Evolutionary conservation across 768 basidiomycete genomes (phyloP), one percentile per base, ranked within the genome.

Genomic region (Amanita polypyramis): DNA sequence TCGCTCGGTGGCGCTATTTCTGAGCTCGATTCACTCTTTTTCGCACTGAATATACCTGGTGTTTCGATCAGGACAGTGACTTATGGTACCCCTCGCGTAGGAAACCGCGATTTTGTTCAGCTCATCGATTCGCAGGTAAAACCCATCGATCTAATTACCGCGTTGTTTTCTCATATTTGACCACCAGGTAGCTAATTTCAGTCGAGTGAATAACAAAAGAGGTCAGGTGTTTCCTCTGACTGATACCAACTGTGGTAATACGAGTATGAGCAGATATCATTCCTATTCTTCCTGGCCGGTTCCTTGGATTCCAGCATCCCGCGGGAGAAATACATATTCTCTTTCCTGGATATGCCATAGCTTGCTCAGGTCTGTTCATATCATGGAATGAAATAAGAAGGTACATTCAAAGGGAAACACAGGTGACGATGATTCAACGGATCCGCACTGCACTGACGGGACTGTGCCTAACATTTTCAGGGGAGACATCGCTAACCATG

Each of bases 311-410:
- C 60, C 52, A 60, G 33, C 76, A 78, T 44, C 70, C 73, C 1
- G 60, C 68, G n/a, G 76, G 76, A 15, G 78, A 80, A 55, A 59
- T 78, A 11, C 76, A 79, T 51, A 74, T 81, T 37, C 45, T 76
- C 45, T 60, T 67, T 12, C 59, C 63, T 2, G 66, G 60, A 4
- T 59, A 60, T 34, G 67, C 62, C 37, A 61, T 67, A 14, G 55
- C 64, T 29, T 72, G 70, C 50, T 56, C 68, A 30, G 69, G 69
- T 65, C 15, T 40, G 14, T 29, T 44, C 17, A 17, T 33, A 17
- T 36, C 33, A 27, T 11, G 7, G 25, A 3, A 4, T 27, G 7
- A 27, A 27, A 12, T 9, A 25, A 23, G 4, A 15, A 20, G 15
- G 1, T 20, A 33, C 19, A 9, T 25, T 20, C n/a, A 27, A 33